Percentiles rank a stretch among this genome's conserved stretches.
phyloP scores from a whole-genome alignment of 2,329 filamentous ascomycete species.

The Calonectria fujianensis region DNA sequence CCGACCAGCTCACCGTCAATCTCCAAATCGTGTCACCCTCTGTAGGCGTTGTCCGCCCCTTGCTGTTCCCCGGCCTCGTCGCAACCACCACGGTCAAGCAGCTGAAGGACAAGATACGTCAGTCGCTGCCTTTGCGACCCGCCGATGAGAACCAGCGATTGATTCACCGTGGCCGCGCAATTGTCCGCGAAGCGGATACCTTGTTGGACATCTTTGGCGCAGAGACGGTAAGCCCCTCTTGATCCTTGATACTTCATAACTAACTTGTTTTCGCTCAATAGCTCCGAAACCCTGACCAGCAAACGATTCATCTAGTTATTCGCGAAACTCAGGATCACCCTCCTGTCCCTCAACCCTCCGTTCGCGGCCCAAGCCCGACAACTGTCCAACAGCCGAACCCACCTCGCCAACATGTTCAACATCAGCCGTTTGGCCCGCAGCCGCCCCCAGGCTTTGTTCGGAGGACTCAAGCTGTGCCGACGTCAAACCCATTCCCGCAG shows the following conservation, averaged over 20 bases:
- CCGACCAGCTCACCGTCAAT: slow-evolving; percentile 67
- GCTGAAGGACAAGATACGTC: slow-evolving; percentile 75
- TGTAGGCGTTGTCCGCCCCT: slow-evolving; percentile 69
- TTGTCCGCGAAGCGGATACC: slow-evolving; percentile 73
- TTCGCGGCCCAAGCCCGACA: slow-evolving; percentile 51
- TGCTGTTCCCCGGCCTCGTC: slow-evolving; percentile 70
- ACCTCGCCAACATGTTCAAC: slow-evolving; percentile 48
- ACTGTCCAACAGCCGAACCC: slow-evolving; percentile 50
- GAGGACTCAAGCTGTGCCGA: slow-evolving; percentile 56
- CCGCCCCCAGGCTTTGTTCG: slow-evolving; percentile 55
- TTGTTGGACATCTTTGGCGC: slow-evolving; percentile 75
- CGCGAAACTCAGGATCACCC: slow-evolving; percentile 62
- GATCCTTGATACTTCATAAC: slow-evolving; percentile 40
- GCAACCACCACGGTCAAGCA: slow-evolving; percentile 72
- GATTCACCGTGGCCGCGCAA: slow-evolving; percentile 76
- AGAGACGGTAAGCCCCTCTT: slow-evolving; percentile 66
- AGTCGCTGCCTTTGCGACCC: slow-evolving; percentile 69
- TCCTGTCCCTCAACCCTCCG: slow-evolving; percentile 47
- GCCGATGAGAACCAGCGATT: slow-evolving; percentile 74
- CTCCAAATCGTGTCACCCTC: slow-evolving; percentile 77
- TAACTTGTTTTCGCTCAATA: slow-evolving; percentile 53
- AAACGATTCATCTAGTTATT: slow-evolving; percentile 73
- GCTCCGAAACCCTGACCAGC: slow-evolving; percentile 67
- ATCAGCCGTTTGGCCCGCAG: slow-evolving; percentile 54
- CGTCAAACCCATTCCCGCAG: slow-evolving; percentile 54